phyloP scores from a whole-genome alignment of 1,139 yeast species.

The Geotrichum reessii region DNA sequence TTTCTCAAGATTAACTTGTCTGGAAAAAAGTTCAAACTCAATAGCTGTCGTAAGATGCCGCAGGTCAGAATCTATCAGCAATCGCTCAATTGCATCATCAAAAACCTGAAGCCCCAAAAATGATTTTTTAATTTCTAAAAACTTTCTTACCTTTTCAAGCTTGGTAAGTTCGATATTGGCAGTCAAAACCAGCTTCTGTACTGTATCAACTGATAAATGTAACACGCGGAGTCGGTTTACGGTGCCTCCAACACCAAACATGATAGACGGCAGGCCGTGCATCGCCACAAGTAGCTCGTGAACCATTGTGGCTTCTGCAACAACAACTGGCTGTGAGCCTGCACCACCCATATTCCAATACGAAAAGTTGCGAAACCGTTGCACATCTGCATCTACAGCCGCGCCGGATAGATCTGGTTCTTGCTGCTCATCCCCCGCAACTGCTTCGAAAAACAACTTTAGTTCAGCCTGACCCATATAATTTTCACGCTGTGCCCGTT shows the following conservation, averaged over 20 bases:
- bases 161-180: conserved; percentile 2
- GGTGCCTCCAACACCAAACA: not conserved
- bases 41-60: not conserved
- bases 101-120: conserved; percentile 2
- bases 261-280: conserved; percentile 5
- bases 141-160: not conserved
- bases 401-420: conserved; percentile 6
- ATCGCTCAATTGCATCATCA: conserved; percentile 6
- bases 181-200: not conserved
- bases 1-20: not conserved
- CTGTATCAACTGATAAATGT: not conserved
- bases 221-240: conserved; percentile 3
- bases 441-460: not conserved
- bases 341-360: conserved; percentile 7
- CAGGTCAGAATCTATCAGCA: not conserved
- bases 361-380: conserved; percentile 6
- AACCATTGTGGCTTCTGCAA: conserved; percentile 9
- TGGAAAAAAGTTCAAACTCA: conserved; percentile 1
- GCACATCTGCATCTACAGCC: conserved; percentile 5
- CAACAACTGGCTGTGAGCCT: not conserved
- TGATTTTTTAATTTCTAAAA: conserved; percentile 1
- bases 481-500: not conserved
- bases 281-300: conserved; percentile 8
- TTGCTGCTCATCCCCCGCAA: not conserved
- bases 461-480: not conserved